phyloP scores from a whole-genome alignment of 257 asterid genomes.

The Solanum okadae region DNA sequence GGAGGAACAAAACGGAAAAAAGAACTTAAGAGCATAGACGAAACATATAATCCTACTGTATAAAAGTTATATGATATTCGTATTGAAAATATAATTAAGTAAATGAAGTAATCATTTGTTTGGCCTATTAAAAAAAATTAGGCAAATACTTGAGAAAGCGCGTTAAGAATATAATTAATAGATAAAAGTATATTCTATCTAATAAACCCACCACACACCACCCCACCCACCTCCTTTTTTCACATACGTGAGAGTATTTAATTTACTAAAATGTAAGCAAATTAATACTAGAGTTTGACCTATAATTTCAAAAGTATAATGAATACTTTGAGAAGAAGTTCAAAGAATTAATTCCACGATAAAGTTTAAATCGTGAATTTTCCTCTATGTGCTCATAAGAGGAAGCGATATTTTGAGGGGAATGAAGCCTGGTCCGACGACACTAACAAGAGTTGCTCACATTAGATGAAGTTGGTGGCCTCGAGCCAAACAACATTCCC shows the following conservation, averaged over 20 bases:
- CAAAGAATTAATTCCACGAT: no score
- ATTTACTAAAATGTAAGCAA: neutral
- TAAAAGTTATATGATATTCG: neutral
- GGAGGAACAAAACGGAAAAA: neutral
- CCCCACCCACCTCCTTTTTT: no score
- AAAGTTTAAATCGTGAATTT: neutral
- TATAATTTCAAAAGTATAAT: neutral
- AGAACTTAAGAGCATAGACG: neutral
- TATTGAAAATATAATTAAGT: neutral
- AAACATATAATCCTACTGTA: neutral
- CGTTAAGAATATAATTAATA: neutral
- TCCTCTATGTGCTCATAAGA: neutral
- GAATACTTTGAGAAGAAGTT: neutral
- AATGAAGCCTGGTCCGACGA: constrained; percentile 99
- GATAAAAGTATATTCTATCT: neutral
- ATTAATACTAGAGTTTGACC: neutral
- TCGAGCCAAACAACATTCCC: constrained; percentile 99
- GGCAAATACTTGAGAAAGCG: neutral
- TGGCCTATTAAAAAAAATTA: neutral
- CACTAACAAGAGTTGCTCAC: neutral
- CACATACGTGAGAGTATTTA: neutral
- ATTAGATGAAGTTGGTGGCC: constrained; percentile 44
- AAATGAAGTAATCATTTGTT: neutral
- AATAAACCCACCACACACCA: no score
- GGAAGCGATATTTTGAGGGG: constrained; percentile 79